These are phyloP conservation scores for Russula compacta DNA, from an alignment of 768 basidiomycete species.

Conservation along the genomic window DNA sequence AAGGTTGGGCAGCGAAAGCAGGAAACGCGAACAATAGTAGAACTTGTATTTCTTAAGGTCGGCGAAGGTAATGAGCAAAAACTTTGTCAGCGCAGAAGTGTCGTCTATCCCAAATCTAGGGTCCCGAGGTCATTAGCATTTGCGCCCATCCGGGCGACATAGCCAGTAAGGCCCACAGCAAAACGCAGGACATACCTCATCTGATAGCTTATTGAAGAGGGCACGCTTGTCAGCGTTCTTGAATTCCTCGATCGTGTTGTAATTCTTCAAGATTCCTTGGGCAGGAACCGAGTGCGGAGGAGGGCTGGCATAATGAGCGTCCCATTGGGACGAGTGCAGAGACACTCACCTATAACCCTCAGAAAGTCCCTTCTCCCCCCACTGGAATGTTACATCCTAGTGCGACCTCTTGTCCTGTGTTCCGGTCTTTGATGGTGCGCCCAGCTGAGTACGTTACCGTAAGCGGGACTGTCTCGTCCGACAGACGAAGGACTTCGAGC, in stretches of 20 bases:
- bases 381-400: too few relatives aligned
- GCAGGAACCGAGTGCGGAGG: too few relatives aligned
- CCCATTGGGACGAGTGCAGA: slow-evolving; percentile 38
- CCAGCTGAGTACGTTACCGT: too few relatives aligned
- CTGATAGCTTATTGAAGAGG: slow-evolving; percentile 67
- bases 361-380: slow-evolving; percentile 56
- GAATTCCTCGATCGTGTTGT: slow-evolving; percentile 96
- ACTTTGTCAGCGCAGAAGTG: slow-evolving; percentile 54
- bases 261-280: too few relatives aligned
- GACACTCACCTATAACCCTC: slow-evolving; percentile 37
- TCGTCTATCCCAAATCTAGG: slow-evolving; percentile 64
- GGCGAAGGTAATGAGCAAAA: slow-evolving; percentile 87
- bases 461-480: slow-evolving; percentile 59
- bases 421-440: too few relatives aligned
- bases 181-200: slow-evolving; percentile 41
- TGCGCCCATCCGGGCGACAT: background rate
- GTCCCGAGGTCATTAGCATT: background rate
- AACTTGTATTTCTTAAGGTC: slow-evolving; percentile 98
- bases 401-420: too few relatives aligned
- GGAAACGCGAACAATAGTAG: slow-evolving; percentile 97
- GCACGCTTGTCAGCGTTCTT: slow-evolving; percentile 80
- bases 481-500: slow-evolving; percentile 81
- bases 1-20: slow-evolving; percentile 79
- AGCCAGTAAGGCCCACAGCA: background rate
- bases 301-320: too few relatives aligned